Base-by-base conservation (phyloP, 2,329 filamentous ascomycete genomes). In the Phialophora tarda region DNA sequence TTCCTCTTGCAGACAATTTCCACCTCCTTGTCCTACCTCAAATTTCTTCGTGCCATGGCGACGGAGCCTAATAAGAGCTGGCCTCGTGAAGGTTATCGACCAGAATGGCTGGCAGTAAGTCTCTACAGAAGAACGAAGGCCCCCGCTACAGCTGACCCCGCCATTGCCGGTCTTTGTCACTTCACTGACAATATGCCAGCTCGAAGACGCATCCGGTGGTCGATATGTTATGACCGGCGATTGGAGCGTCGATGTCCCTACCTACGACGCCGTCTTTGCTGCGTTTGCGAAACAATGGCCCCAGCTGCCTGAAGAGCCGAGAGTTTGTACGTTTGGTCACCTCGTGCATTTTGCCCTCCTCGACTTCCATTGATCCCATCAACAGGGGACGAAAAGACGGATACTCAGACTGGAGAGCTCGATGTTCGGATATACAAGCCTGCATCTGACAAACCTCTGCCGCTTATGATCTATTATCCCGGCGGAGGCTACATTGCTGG, bases 401-500 rank as follows among this genome's bases (percentile, higher is more conserved):
- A 65, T 11, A 64, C 26, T n/a, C 23, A 62, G 28, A 57, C 63
- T 61, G 66, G 62, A n/a, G 54, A 60, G 23, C 63, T 67, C 4
- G 63, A 61, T 24, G 68, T 71, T 17, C 67, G 69, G 28, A 70
- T 71, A n/a, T 71, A 71, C 65, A 68, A 64, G 34, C 68, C 69
- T n/a, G 59, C 63, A 4, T 61, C 64, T 1, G 54, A 62, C 28
- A 63, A 62, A 41, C 61, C 65, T 14, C 69, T 78, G 21, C 77
- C 78, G 5, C 65, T 78, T 34, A 74, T 74, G 30, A 71, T 79
- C 7, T 80, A 75, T 67, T 74, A 67, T 56, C 76, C 78, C 63
- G 78, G 77, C 47, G 78, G 78, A 30, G 77, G 78, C 1, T 79
- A 71, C 60, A 70, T 75, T 38, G 69, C 71, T 4, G 78, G 78